Percentiles rank a stretch among this genome's conserved stretches.
Evolutionary conservation across 805 yeast species (phyloP).

Genomic region (baker's yeast (Saccharomyces cerevisiae)): DNA sequence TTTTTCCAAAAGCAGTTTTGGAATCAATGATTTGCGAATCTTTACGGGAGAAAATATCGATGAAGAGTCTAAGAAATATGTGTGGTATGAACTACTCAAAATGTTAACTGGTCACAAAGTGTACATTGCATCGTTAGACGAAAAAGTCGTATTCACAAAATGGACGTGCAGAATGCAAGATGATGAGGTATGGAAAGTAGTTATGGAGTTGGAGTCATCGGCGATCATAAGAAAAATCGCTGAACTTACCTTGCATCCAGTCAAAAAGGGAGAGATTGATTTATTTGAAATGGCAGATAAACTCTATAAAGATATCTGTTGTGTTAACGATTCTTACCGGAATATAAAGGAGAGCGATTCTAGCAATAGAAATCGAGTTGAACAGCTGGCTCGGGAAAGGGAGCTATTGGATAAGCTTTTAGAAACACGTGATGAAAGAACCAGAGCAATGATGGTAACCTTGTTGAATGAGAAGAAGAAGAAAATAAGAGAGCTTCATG

Average conservation of each 20-base stretch:
- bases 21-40: slow-evolving; percentile 6
- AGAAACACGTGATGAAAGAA: slow-evolving; percentile 17
- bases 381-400: slow-evolving; percentile 6
- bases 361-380: background rate
- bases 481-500: slow-evolving; percentile 14
- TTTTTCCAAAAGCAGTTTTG: slow-evolving; percentile 1
- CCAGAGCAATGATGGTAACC: slow-evolving; percentile 14
- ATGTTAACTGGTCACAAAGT: slow-evolving; percentile 15
- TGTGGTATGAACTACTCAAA: slow-evolving; percentile 23
- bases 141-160: slow-evolving; percentile 6
- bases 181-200: slow-evolving; percentile 12
- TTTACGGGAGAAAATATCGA: slow-evolving; percentile 5
- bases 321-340: slow-evolving; percentile 8
- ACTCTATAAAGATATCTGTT: slow-evolving; percentile 10
- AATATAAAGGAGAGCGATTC: background rate
- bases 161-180: slow-evolving; percentile 14
- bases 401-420: slow-evolving; percentile 9
- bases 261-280: slow-evolving; percentile 17
- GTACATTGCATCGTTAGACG: slow-evolving; percentile 2
- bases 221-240: slow-evolving; percentile 19
- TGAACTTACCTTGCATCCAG: slow-evolving; percentile 11
- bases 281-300: slow-evolving; percentile 17
- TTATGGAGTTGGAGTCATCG: slow-evolving; percentile 13
- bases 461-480: slow-evolving; percentile 24
- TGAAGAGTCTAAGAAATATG: background rate